Evolutionary conservation across 768 basidiomycete species (phyloP).

Genomic region (Mycena albidolilacea): DNA sequence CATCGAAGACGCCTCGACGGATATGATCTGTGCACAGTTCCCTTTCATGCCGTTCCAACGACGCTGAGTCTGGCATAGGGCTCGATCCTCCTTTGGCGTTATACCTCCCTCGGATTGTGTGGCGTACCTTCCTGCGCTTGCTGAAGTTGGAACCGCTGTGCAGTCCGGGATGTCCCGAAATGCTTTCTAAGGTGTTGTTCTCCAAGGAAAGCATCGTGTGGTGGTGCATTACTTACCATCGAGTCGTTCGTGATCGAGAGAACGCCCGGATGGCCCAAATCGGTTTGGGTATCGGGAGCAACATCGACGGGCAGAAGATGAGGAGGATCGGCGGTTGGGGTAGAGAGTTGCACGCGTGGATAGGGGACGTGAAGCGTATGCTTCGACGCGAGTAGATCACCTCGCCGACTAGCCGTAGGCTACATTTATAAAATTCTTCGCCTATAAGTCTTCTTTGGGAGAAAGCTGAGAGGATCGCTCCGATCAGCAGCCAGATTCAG

Average conservation of each 20-base stretch:
- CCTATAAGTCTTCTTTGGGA: too few species aligned
- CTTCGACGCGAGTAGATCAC: conserved; percentile 23
- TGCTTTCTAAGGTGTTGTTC: conserved; percentile 57
- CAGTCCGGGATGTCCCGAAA: conserved; percentile 66
- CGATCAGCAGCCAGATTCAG: too few species aligned
- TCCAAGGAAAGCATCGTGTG: conserved; percentile 65
- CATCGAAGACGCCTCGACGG: conserved; percentile 58
- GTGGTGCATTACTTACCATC: conserved; percentile 65
- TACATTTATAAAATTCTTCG: too few species aligned
- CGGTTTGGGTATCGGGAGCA: conserved; percentile 51
- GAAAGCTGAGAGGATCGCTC: too few species aligned
- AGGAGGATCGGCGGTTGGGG: conserved; percentile 68
- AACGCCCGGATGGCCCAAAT: conserved; percentile 48
- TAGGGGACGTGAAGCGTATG: conserved; percentile 52
- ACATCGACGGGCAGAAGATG: conserved; percentile 54
- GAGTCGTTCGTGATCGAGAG: conserved; percentile 45
- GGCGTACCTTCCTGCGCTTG: conserved; percentile 67
- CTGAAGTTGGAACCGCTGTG: conserved; percentile 54
- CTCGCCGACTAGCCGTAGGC: too few species aligned
- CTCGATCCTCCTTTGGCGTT: conserved; percentile 73
- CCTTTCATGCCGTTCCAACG: not conserved
- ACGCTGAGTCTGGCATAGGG: conserved; percentile 56
- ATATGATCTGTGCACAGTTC: conserved; percentile 64
- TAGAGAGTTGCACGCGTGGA: conserved; percentile 58
- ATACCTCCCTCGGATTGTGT: conserved; percentile 72